phyloP scores from a whole-genome alignment of 2,329 filamentous ascomycete genomes.

The Chrysosporium queenslandicum region DNA sequence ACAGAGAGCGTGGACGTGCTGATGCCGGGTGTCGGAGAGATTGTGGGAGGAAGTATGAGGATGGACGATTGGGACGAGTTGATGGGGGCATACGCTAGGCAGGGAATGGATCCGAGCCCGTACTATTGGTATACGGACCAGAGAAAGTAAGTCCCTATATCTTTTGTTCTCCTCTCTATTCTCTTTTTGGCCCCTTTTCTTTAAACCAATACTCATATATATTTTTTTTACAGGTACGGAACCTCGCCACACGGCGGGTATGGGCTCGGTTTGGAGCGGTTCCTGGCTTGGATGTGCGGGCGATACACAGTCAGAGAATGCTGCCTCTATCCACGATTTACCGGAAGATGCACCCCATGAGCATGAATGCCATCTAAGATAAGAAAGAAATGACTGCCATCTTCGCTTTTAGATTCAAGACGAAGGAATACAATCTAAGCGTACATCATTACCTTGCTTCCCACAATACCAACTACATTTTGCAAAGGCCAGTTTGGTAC shows the following conservation, averaged over 20 bases:
- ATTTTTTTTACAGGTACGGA: constrained; percentile 55
- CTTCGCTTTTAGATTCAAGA: neutral
- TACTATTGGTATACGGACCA: constrained; percentile 99
- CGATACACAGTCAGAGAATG: constrained; percentile 55
- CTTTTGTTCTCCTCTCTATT: neutral
- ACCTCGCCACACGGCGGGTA: constrained; percentile 88
- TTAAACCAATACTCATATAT: constrained; percentile 10
- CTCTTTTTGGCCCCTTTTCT: neutral
- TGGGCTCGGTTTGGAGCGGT: constrained; percentile 80
- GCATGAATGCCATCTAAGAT: neutral
- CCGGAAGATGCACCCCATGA: constrained; percentile 42
- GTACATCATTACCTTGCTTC: neutral
- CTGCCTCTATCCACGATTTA: constrained; percentile 44
- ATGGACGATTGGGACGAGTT: constrained; percentile 86
- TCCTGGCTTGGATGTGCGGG: constrained; percentile 58
- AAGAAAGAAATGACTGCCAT: neutral
- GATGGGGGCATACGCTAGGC: constrained; percentile 74
- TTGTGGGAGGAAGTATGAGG: constrained; percentile 93
- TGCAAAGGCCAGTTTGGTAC: neutral
- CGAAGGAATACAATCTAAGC: neutral
- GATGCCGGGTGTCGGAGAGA: constrained; percentile 94
- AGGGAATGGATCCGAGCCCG: constrained; percentile 70
- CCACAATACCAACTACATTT: neutral
- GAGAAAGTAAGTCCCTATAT: constrained; percentile 59
- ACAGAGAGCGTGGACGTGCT: constrained; percentile 83